phyloP scores from a whole-genome alignment of 495 filamentous ascomycete genomes.

The Neurospora sp. region DNA sequence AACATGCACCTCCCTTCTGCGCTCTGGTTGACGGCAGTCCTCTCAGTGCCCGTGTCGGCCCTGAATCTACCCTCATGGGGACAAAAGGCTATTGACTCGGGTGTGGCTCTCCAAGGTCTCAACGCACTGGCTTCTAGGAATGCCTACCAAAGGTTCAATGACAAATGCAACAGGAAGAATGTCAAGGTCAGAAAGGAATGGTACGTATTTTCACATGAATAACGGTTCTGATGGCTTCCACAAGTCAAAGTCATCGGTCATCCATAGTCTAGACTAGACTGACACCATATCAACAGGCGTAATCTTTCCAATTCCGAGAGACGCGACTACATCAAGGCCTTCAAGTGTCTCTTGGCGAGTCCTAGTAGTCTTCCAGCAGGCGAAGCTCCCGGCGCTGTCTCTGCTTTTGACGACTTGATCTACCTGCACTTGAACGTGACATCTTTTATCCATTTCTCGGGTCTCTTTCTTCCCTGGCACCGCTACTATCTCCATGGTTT shows the following conservation, averaged over 20 bases:
- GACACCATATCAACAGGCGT: constrained; percentile 26
- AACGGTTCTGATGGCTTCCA: too few species aligned
- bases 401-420: constrained; percentile 56
- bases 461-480: constrained; percentile 63
- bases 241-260: background rate
- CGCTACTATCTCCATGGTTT: constrained; percentile 55
- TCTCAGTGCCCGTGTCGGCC: constrained; percentile 1
- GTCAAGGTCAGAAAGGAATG: constrained; percentile 22
- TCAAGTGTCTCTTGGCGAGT: constrained; percentile 49
- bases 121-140: constrained; percentile 12
- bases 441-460: constrained; percentile 51
- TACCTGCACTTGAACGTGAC: constrained; percentile 57
- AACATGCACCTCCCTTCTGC: background rate
- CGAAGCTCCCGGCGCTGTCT: constrained; percentile 20
- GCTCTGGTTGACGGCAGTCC: constrained; percentile 4
- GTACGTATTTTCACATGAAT: background rate
- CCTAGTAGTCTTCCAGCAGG: constrained; percentile 31
- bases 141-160: constrained; percentile 6
- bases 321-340: constrained; percentile 52
- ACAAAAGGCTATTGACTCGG: constrained; percentile 15
- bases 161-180: constrained; percentile 11
- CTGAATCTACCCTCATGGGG: constrained; percentile 8
- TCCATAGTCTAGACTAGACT: background rate
- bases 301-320: constrained; percentile 37
- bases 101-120: constrained; percentile 14